Evolutionary conservation across 495 filamentous ascomycete genomes (phyloP).

Genomic region (Aspergillus bridgeri): DNA sequence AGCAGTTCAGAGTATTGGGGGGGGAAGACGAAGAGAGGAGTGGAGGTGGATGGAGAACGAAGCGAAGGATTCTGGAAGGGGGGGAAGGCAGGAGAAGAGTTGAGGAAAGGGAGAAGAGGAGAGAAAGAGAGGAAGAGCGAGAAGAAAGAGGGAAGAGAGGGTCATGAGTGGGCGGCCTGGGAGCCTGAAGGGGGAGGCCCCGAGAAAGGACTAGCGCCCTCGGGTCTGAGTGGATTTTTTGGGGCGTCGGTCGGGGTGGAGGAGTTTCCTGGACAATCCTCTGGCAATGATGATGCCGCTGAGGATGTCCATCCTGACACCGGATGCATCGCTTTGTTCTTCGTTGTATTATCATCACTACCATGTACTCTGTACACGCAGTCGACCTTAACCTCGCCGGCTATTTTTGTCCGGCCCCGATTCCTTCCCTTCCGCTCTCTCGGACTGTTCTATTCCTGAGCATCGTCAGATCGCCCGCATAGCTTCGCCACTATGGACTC

Average conservation of each 20-base stretch:
- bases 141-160: slow-evolving; percentile 12
- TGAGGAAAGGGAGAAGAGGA: slow-evolving; percentile 13
- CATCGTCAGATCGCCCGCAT: background rate
- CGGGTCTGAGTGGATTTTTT: background rate
- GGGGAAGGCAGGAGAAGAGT: slow-evolving; percentile 5
- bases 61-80: slow-evolving; percentile 1
- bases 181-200: slow-evolving; percentile 19
- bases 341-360: too few species aligned
- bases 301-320: background rate
- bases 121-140: slow-evolving; percentile 19
- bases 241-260: background rate
- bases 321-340: too few species aligned
- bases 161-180: slow-evolving; percentile 11
- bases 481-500: background rate
- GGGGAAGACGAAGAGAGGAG: slow-evolving; percentile 3
- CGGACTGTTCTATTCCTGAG: background rate
- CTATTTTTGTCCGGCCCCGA: background rate
- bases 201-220: slow-evolving; percentile 2
- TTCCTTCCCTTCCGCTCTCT: background rate
- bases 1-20: background rate
- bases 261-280: background rate
- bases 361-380: background rate
- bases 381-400: background rate
- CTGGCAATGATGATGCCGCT: too few species aligned
- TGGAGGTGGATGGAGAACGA: slow-evolving; percentile 5